phyloP scores from a whole-genome alignment of 345 rosid genomes.

The Aquilaria yunnanensis region DNA sequence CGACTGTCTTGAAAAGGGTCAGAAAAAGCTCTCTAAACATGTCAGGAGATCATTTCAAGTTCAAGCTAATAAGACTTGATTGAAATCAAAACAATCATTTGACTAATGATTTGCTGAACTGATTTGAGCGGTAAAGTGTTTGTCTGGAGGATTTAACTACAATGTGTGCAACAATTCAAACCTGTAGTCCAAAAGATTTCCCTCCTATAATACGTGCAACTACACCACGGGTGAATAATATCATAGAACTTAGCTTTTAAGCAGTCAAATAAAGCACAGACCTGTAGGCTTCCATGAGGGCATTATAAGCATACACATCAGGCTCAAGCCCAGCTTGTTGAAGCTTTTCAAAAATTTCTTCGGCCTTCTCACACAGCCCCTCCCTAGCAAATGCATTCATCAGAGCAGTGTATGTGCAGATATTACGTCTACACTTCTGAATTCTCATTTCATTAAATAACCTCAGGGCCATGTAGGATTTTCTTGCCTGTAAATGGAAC shows the following conservation, averaged over 20 bases:
- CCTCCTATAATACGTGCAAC: no score
- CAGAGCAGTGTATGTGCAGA: conserved; percentile 80
- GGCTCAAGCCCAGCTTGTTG: conserved; percentile 86
- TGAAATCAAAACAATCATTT: no score
- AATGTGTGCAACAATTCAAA: no score
- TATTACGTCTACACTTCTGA: conserved; percentile 73
- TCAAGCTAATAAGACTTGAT: no score
- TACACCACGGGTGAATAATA: no score
- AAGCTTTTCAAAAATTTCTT: conserved; percentile 87
- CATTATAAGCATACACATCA: conserved; percentile 85
- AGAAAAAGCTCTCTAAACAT: not conserved
- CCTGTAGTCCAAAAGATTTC: no score
- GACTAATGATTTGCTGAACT: no score
- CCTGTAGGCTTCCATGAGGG: conserved; percentile 96
- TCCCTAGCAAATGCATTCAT: conserved; percentile 95
- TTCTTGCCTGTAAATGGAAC: conserved; percentile 48
- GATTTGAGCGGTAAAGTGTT: no score
- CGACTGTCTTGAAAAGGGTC: conserved; percentile 42
- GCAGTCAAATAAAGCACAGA: conserved; percentile 1
- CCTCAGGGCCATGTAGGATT: conserved; percentile 73
- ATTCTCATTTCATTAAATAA: conserved; percentile 79
- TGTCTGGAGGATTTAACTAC: no score
- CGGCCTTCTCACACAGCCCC: conserved; percentile 94
- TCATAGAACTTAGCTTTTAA: not conserved
- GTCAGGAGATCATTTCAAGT: no score